Base-by-base conservation (phyloP, 2,329 filamentous ascomycete genomes). In the Aspergillus pseudoterreus region DNA sequence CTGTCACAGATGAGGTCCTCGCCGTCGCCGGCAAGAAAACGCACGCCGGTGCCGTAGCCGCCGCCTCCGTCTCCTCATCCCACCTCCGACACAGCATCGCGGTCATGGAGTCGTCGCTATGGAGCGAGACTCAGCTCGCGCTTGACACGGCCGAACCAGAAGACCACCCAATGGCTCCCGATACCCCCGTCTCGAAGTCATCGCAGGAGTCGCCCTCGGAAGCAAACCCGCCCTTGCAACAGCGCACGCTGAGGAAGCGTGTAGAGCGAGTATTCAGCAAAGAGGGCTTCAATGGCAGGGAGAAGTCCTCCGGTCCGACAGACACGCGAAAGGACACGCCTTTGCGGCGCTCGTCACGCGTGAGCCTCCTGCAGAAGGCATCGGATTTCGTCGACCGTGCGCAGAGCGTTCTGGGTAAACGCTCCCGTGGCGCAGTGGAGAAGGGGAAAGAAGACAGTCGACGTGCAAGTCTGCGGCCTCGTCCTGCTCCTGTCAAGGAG, bases 381-480 rank as follows among this genome's bases (percentile, higher is more conserved):
- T 60, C 78, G 72, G 62, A 75, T 67, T 11, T 71, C 75, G 43
- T 76, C 70, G 53, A 71, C 64, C 63, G 83, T 76, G 63, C 70
- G 76, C 57, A 60, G 43, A 79, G 78, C 45, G 75, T 78, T 21
- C 67, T 87, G 22, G 78, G 82, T 52, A 90, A 88, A 69, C 79
- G 83, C 45, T 75, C 79, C 49, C 77, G 81, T 58, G 81, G 82
- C 61, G 72, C 74, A 8, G 68, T 79, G 45, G 78, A 82, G 51
- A 78, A 78, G 57, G 71, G 70, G 33, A 81, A 84, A 53, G 85
- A 87, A 61, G 66, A 86, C 24, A 62, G 64, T 43, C 69, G 71
- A 71, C 74, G 66, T 76, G 80, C 54, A 66, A 90, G 47, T 76
- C 80, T 70, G 79, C 87, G 68, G 81, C 84, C 54, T 66, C 46